These are phyloP conservation scores for Otatea glauca DNA, from an alignment of 176 grass and related monocot genomes.

Conservation along the genomic window DNA sequence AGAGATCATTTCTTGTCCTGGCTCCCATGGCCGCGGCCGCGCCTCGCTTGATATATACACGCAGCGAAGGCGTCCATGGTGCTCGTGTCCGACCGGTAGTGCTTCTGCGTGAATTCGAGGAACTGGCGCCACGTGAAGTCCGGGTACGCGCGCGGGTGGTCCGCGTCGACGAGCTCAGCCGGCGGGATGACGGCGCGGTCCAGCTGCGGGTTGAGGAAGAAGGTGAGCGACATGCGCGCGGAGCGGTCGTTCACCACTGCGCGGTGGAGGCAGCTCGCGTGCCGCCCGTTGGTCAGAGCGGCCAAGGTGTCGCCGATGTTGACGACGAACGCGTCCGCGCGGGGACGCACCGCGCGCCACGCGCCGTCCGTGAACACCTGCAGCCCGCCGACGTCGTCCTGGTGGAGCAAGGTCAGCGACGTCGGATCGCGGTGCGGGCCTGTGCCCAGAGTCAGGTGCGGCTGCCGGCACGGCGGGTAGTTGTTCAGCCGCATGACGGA, in stretches of 20 bases:
- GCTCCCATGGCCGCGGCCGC: neutral
- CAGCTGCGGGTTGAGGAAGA: slow-evolving; percentile 58
- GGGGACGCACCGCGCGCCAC: slow-evolving; percentile 50
- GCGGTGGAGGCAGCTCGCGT: slow-evolving; percentile 66
- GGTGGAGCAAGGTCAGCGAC: slow-evolving; percentile 64
- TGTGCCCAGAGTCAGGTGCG: slow-evolving; percentile 55
- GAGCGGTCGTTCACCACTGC: slow-evolving; percentile 43
- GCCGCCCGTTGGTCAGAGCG: slow-evolving; percentile 56
- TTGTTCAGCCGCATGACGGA: slow-evolving; percentile 59
- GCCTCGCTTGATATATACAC: slow-evolving; percentile 54
- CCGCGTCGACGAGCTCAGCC: slow-evolving; percentile 37
- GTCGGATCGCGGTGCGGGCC: slow-evolving; percentile 71
- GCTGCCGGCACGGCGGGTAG: slow-evolving; percentile 56
- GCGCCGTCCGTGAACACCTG: slow-evolving; percentile 44
- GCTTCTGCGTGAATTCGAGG: slow-evolving; percentile 89
- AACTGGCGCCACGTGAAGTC: slow-evolving; percentile 91
- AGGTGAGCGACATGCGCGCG: slow-evolving; percentile 46
- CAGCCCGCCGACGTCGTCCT: slow-evolving; percentile 61
- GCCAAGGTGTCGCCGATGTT: slow-evolving; percentile 68
- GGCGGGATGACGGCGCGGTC: slow-evolving; percentile 45
- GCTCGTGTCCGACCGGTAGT: slow-evolving; percentile 69
- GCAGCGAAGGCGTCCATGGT: slow-evolving; percentile 77
- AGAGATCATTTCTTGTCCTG: neutral
- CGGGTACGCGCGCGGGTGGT: slow-evolving; percentile 62
- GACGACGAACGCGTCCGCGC: slow-evolving; percentile 55